Conservation (phyloP, 345 rosid genomes). For the Euphorbia peplus region DNA sequence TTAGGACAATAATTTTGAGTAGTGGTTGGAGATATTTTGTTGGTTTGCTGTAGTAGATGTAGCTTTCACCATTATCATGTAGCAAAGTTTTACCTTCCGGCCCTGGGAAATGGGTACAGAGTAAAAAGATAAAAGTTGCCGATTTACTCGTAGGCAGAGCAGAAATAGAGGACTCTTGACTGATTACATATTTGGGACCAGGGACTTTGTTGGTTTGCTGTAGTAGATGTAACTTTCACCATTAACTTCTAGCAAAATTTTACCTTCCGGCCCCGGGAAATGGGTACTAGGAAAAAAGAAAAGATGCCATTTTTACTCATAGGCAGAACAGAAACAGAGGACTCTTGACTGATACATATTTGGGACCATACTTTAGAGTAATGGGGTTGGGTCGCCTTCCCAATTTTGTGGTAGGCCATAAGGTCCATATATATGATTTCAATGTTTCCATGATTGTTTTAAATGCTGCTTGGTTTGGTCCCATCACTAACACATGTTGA, state of each 20-base stretch:
- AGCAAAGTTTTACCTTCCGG: too few species aligned
- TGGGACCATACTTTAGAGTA: slow-evolving; percentile 9
- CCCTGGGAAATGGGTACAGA: too few species aligned
- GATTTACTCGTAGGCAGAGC: too few species aligned
- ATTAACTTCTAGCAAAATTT: neutral
- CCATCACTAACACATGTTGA: neutral
- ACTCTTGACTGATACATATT: neutral
- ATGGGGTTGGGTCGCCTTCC: neutral
- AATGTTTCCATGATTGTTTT: slow-evolving; percentile 8
- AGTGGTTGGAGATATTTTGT: too few species aligned
- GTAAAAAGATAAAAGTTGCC: too few species aligned
- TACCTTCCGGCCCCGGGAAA: neutral
- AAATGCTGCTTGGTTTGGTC: slow-evolving; percentile 9
- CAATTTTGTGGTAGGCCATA: neutral
- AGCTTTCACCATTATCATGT: too few species aligned
- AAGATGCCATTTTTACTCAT: neutral
- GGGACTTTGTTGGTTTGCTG: slow-evolving; percentile 5
- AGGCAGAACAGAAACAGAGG: neutral
- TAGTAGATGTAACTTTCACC: slow-evolving; percentile 14
- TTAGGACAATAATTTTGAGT: too few species aligned
- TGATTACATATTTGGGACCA: too few species aligned
- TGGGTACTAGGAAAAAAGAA: slow-evolving; percentile 1
- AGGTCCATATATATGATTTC: slow-evolving; percentile 1
- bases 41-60: too few species aligned
- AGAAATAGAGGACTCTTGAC: too few species aligned